phyloP scores from a whole-genome alignment of 805 yeast species.

The Sugiyamaella chiloensis region DNA sequence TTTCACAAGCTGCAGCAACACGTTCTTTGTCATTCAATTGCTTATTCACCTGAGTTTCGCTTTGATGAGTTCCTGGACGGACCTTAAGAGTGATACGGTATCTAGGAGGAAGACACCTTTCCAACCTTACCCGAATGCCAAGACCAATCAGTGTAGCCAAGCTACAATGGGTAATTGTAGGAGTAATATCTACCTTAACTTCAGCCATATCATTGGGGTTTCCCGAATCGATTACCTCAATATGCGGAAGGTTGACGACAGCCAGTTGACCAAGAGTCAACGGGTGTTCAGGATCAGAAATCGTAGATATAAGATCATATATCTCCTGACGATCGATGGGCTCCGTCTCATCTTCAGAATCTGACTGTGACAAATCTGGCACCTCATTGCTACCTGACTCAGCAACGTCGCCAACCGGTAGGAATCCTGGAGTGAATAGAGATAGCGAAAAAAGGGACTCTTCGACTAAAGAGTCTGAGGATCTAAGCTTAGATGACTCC shows the following conservation, averaged over 20 bases:
- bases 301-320: constrained; percentile 77
- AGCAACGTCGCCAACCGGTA: constrained; percentile 14
- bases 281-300: constrained; percentile 98
- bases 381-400: constrained; percentile 21
- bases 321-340: constrained; percentile 86
- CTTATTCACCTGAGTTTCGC: constrained; percentile 92
- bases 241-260: constrained; percentile 83
- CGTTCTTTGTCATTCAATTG: constrained; percentile 96
- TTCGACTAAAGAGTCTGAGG: not conserved
- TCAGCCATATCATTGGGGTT: constrained; percentile 58
- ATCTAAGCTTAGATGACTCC: constrained; percentile 20
- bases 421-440: constrained; percentile 15
- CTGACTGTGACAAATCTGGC: constrained; percentile 12
- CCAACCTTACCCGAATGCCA: constrained; percentile 88
- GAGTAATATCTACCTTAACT: constrained; percentile 81
- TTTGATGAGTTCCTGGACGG: constrained; percentile 92
- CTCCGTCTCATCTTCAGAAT: constrained; percentile 36
- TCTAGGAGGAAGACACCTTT: constrained; percentile 81
- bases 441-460: constrained; percentile 19
- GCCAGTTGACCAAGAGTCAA: constrained; percentile 90
- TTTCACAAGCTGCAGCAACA: constrained; percentile 98
- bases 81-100: constrained; percentile 75
- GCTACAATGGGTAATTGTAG: constrained; percentile 97
- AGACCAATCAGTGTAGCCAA: constrained; percentile 93
- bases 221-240: constrained; percentile 60